Evolutionary conservation across 805 yeast genomes (phyloP), one percentile per base, ranked within the genome.

Genomic region (Hanseniaspora pseudoguilliermondii): DNA sequence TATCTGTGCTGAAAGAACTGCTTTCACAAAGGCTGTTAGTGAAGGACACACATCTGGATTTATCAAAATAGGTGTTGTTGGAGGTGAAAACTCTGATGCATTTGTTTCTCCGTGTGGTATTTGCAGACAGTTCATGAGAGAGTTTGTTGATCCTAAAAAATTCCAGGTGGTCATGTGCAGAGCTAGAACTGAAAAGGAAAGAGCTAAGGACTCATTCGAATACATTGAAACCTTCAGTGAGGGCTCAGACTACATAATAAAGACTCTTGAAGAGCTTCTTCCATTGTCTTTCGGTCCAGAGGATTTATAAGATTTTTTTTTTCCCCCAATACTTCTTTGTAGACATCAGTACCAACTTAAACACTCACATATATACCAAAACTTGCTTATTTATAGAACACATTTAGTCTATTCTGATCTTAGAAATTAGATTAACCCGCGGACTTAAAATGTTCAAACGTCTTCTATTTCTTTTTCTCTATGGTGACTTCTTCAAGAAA

Each of bases 261-360:
- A 73, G 66, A 72, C 79, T 3, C 66, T 87, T 50, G 74, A 71
- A 11, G 85, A 87, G 60, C 71, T 90, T 58, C 71, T 90, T 49
- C 97, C 97, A 0, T 66, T 78, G 64, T 82, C 93, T 62, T 91
- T 90, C 69, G 96, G 96, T 0, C 96, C 96, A 0, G 89, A 78
- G 16, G 77, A 80, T 62, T 68, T 84, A 44, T 67, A 49, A 41
- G 18, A 5, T 32, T 27, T 27, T 27, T 5, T 27, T 27, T 27
- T 8, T 8, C 29, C 8, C 8, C 8, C 29, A n/a, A n/a, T n/a
- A n/a, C 29, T 8, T 27, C 2, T 5, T 27, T 27, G 29, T 27
- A 8, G 2, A 27, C 29, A 5, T 7, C 8, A 4, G 8, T 27
- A 27, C 29, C 29, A 27, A 27, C 29, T 27, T 5, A 27, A 27